phyloP scores from a whole-genome alignment of 2,329 filamentous ascomycete species.

The Aspergillus viridinutans region DNA sequence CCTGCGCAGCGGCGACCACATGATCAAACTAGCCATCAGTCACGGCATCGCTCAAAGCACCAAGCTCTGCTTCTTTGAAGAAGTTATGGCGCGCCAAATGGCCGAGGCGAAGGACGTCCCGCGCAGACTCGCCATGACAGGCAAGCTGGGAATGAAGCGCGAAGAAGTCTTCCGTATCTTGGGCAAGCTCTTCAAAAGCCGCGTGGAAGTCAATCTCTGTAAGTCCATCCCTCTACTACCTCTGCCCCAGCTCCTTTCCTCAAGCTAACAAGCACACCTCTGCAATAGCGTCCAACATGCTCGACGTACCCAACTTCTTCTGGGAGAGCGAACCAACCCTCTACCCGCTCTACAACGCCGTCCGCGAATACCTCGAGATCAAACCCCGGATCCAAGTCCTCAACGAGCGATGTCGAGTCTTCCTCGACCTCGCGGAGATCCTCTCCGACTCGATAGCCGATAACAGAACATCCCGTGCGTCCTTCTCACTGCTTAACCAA shows the following conservation, averaged over 20 bases:
- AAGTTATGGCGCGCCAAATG: constrained; percentile 94
- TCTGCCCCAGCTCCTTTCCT: not conserved
- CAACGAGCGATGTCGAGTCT: constrained; percentile 94
- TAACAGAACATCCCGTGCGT: constrained; percentile 78
- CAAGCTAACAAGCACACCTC: constrained; percentile 14
- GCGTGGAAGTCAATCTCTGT: constrained; percentile 97
- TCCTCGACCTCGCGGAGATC: constrained; percentile 93
- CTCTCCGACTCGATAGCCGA: constrained; percentile 88
- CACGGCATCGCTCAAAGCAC: constrained; percentile 97
- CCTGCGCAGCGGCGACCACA: constrained; percentile 87
- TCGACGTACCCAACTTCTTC: constrained; percentile 95
- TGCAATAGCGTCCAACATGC: constrained; percentile 76
- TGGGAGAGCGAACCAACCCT: constrained; percentile 96
- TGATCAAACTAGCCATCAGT: constrained; percentile 97
- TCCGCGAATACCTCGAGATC: constrained; percentile 96
- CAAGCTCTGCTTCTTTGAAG: constrained; percentile 93
- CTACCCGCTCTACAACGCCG: constrained; percentile 87
- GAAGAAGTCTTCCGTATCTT: constrained; percentile 90
- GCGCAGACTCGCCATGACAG: constrained; percentile 80
- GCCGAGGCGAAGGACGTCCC: constrained; percentile 87
- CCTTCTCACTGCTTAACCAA: not conserved
- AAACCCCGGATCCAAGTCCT: constrained; percentile 93
- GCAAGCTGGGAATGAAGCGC: constrained; percentile 83
- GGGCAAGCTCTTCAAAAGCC: constrained; percentile 83
- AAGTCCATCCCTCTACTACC: constrained; percentile 42